Evolutionary conservation across 257 asterid genomes (phyloP), one percentile per base, ranked within the genome.

Genomic region (Capsicum baccatum): DNA sequence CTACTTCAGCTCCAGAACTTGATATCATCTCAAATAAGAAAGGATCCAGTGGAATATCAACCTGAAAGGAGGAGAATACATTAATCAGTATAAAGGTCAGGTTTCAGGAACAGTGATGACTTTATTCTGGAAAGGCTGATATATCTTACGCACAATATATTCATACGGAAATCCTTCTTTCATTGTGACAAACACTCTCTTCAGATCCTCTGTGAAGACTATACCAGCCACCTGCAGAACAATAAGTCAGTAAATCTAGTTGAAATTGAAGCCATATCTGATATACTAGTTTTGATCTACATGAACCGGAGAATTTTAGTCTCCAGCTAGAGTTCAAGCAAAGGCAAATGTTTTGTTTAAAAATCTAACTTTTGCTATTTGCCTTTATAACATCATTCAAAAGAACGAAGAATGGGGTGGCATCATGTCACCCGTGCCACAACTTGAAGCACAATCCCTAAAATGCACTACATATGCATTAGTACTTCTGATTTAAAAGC

Each of bases 101-200:
- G 52, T 52, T 79, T 66, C 62, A 82, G 85, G 73, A 73, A 42
- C 71, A 85, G 86, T 83, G 59, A 71, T 57, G 78, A 48, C 56
- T 26, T 79, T 33, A 19, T 56, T 80, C 21, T 37, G 52, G 74
- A 52, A 74, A 47, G 82, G 80, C 87, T 69, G 62, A 84, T 80
- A 70, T 60, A 60, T 60, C 85, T 67, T 83, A 89, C 99, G 94
- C 92, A 96, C 99, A 79, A 83, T 87, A 87, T 93, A 96, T 88
- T 97, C 99, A 76, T 94, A 88, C 13, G 99, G 99, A 88, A 97
- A 97, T 33, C 99, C 99, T 94, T 97, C 99, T 83, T 93, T 94
- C 99, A 97, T 94, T 88, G 97, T 94, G 83, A 92, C 91, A 66
- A 91, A 97, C 89, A 97, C 81, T 83, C 97, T 92, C 90, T 97